Conservation (phyloP, 768 basidiomycete species). For the Leccinum sublutescens region DNA sequence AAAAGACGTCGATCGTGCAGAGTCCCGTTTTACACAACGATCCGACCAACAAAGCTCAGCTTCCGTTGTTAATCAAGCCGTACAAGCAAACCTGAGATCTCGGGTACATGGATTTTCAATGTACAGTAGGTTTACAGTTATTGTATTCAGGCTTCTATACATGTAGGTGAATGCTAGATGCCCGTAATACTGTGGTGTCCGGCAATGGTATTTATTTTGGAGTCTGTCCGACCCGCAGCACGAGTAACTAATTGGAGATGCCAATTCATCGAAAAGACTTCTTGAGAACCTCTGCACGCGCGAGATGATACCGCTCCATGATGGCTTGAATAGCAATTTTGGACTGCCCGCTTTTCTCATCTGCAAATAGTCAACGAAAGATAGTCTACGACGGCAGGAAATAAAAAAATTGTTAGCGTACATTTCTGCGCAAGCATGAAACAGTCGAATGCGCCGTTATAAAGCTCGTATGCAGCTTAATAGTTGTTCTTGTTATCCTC, state of each 20-base stretch:
- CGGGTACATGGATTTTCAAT: not conserved
- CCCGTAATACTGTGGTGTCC: no score
- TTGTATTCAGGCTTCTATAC: not conserved
- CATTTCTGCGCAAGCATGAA: conserved; percentile 96
- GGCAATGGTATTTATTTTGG: no score
- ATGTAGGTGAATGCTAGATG: not conserved
- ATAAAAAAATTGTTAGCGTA: conserved; percentile 29
- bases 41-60: conserved; percentile 37
- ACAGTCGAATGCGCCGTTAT: conserved; percentile 91
- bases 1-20: conserved; percentile 34
- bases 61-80: conserved; percentile 38
- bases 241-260: not conserved
- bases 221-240: no score
- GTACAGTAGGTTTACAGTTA: not conserved
- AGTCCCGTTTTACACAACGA: conserved; percentile 44
- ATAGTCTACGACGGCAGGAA: not conserved
- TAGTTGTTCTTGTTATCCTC: conserved; percentile 90
- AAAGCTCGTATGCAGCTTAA: conserved; percentile 85
- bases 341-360: conserved; percentile 90
- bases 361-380: conserved; percentile 1
- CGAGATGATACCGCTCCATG: conserved; percentile 80
- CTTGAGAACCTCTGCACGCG: conserved; percentile 87
- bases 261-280: conserved; percentile 34
- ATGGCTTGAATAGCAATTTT: conserved; percentile 78
- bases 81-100: not conserved